A percentile compares a stretch with the other conserved stretches of the same genome.
Conservation (phyloP, 106 monocot genomes). For the Platanthera zijinensis region DNA sequence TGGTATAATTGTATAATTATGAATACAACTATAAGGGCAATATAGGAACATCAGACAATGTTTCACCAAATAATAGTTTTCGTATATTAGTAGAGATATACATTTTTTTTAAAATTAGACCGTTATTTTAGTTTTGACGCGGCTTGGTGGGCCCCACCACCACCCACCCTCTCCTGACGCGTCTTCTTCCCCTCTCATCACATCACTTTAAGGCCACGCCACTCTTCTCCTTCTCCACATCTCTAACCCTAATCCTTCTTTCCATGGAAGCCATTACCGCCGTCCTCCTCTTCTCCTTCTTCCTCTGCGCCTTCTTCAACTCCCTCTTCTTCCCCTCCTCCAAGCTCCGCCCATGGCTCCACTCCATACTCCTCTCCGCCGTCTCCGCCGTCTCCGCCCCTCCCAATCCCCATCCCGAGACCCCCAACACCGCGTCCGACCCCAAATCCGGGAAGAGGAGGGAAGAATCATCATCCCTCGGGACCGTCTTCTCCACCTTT, state of each 20-base stretch:
- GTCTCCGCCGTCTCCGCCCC: neutral
- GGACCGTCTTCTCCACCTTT: conserved; percentile 35
- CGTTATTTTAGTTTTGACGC: conserved; percentile 5
- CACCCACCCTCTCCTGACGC: neutral
- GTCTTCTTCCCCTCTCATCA: neutral
- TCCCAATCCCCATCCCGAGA: neutral
- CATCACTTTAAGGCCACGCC: neutral
- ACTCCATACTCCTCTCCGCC: conserved; percentile 4
- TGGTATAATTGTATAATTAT: too few species aligned
- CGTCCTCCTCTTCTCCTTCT: neutral
- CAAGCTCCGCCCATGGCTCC: conserved; percentile 7
- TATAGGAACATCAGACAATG: too few species aligned
- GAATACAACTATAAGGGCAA: too few species aligned
- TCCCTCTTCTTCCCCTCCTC: neutral
- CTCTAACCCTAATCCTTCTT: neutral
- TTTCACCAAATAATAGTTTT: too few species aligned
- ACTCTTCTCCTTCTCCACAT: neutral
- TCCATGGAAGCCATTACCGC: conserved; percentile 3
- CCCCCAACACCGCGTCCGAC: neutral
- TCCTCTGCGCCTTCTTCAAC: neutral
- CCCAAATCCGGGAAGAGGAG: neutral
- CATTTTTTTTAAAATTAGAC: neutral
- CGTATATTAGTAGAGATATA: too few species aligned
- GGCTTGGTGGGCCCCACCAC: neutral
- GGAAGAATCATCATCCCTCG: conserved; percentile 9